phyloP scores from a whole-genome alignment of 306 rosid species.

The Sphenostylis stenocarpa region DNA sequence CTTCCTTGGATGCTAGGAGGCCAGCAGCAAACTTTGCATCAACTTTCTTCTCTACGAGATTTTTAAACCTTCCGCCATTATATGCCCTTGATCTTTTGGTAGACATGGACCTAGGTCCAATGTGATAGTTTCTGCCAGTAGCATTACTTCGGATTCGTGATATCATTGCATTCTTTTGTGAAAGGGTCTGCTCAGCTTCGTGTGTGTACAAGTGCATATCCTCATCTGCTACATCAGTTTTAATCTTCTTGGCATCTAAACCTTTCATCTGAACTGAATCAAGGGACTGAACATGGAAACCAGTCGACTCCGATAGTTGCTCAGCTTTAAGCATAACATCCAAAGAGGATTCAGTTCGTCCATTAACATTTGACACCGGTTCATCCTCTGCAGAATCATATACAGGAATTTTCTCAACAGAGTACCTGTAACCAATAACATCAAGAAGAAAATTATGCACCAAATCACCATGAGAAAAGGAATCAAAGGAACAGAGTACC shows the following conservation, averaged over 20 bases:
- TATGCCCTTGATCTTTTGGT: conserved; percentile 62
- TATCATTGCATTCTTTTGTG: conserved; percentile 70
- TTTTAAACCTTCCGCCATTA: conserved; percentile 64
- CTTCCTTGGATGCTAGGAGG: conserved; percentile 66
- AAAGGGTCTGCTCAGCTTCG: conserved; percentile 49
- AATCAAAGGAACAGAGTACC: neutral
- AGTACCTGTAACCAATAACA: conserved; percentile 62
- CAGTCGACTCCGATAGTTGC: conserved; percentile 46
- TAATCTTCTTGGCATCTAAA: conserved; percentile 44
- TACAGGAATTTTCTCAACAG: conserved; percentile 90
- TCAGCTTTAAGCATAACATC: conserved; percentile 47
- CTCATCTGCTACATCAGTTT: conserved; percentile 47
- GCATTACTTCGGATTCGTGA: conserved; percentile 69
- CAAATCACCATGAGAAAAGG: conserved; percentile 2
- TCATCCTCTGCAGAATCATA: conserved; percentile 98
- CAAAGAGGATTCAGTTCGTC: conserved; percentile 45
- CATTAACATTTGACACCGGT: conserved; percentile 46
- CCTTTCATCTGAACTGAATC: conserved; percentile 51
- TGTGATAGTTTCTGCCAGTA: conserved; percentile 66
- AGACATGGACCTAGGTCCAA: conserved; percentile 57
- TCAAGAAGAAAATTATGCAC: neutral
- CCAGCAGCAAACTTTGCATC: conserved; percentile 69
- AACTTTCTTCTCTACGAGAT: conserved; percentile 53
- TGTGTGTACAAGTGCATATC: conserved; percentile 51
- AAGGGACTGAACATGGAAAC: conserved; percentile 51